Percentiles rank a stretch among this genome's conserved stretches.
phyloP scores from a whole-genome alignment of 2,329 filamentous ascomycete genomes.

The Orbilia ellipsospora region DNA sequence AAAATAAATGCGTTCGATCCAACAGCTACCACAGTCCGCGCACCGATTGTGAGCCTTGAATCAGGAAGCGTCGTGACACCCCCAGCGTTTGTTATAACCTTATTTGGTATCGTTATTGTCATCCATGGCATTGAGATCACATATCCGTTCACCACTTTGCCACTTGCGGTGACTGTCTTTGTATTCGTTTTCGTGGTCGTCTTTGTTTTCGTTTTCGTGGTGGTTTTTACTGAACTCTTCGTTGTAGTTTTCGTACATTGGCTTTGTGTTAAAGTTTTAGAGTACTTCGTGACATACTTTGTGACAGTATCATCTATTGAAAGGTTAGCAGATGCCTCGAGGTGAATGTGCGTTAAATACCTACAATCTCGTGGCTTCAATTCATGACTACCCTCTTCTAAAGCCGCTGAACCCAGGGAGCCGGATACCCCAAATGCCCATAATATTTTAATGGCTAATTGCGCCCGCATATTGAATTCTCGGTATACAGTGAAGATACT shows the following conservation, averaged over 20 bases:
- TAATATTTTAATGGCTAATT: neutral
- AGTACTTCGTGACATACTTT: conserved; percentile 12
- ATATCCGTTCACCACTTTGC: conserved; percentile 5
- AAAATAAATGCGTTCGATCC: conserved; percentile 7
- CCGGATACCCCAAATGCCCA: neutral
- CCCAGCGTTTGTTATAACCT: neutral
- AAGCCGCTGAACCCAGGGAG: neutral
- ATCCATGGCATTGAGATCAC: conserved; percentile 11
- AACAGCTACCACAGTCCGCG: conserved; percentile 7
- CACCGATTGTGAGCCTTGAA: neutral
- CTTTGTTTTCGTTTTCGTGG: conserved; percentile 1
- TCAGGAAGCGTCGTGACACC: neutral
- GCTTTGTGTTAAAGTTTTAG: conserved; percentile 3
- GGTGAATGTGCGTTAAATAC: neutral
- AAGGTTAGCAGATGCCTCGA: neutral
- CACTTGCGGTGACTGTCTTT: conserved; percentile 2
- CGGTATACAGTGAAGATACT: too few species aligned
- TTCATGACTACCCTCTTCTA: neutral
- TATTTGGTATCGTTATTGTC: conserved; percentile 6
- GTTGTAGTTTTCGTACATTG: conserved; percentile 7
- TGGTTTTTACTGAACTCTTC: neutral
- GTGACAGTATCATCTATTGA: conserved; percentile 4
- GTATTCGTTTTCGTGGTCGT: conserved; percentile 12
- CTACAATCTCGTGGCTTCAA: neutral
- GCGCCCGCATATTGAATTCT: neutral